phyloP scores from a whole-genome alignment of 2,329 filamentous ascomycete genomes.

The Colletotrichum melonis region DNA sequence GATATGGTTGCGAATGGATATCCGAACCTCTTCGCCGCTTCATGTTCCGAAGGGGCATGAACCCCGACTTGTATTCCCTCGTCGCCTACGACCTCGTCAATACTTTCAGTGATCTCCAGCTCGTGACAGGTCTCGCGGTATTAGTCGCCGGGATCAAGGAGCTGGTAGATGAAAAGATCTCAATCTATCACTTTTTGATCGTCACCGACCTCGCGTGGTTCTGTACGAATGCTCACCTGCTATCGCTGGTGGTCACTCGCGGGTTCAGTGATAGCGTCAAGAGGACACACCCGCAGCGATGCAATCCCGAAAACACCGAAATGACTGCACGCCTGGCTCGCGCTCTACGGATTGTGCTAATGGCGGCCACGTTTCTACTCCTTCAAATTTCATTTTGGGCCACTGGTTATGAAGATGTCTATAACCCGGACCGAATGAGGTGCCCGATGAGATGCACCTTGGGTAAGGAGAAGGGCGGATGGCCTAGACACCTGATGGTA shows the following conservation, averaged over 20 bases:
- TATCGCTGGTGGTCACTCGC: slow-evolving; percentile 36
- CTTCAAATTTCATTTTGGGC: background rate
- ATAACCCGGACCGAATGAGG: background rate
- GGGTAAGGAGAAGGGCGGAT: background rate
- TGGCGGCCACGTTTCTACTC: background rate
- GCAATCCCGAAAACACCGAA: background rate
- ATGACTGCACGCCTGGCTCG: background rate
- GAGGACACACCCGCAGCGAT: background rate
- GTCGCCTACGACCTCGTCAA: slow-evolving; percentile 38
- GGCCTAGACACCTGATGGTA: background rate
- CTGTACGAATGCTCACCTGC: slow-evolving; percentile 38
- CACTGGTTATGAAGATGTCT: background rate
- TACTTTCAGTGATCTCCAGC: slow-evolving; percentile 40
- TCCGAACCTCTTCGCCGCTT: background rate
- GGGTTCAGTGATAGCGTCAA: slow-evolving; percentile 30
- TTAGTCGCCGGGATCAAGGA: slow-evolving; percentile 35
- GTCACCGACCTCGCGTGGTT: slow-evolving; percentile 42
- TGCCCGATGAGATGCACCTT: slow-evolving; percentile 14
- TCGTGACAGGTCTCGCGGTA: slow-evolving; percentile 39
- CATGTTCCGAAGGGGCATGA: background rate
- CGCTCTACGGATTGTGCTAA: background rate
- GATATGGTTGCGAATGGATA: background rate
- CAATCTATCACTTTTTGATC: slow-evolving; percentile 40
- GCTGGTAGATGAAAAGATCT: slow-evolving; percentile 35
- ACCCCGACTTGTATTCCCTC: slow-evolving; percentile 3